Conservation (phyloP, 257 asterid species). For the Przewalskia tangutica region DNA sequence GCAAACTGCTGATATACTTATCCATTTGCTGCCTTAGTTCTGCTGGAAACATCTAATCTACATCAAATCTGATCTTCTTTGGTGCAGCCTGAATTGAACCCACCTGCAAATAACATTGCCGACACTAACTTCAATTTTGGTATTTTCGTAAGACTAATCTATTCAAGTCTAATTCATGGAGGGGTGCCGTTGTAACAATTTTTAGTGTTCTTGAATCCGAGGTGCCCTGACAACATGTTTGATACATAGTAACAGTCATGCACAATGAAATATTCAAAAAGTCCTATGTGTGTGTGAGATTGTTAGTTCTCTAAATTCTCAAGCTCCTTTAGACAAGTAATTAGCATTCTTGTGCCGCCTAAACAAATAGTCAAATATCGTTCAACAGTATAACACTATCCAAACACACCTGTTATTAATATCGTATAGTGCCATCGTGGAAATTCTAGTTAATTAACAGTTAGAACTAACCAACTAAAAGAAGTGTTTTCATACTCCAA, state of each 20-base stretch:
- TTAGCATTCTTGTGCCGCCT: not conserved
- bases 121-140: not conserved
- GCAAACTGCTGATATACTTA: not conserved
- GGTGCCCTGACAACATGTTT: too few species aligned
- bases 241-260: not conserved
- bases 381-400: not conserved
- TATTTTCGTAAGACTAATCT: not conserved
- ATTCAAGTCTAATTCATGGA: not conserved
- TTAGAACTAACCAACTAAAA: not conserved
- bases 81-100: conserved; percentile 50
- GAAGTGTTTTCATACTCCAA: not conserved
- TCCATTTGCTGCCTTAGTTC: not conserved
- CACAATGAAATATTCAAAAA: not conserved
- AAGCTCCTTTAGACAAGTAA: not conserved
- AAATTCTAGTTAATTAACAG: not conserved
- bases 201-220: too few species aligned
- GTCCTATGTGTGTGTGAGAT: not conserved
- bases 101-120: conserved; percentile 30
- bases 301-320: not conserved
- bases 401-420: not conserved
- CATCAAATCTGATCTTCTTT: conserved; percentile 65
- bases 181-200: not conserved
- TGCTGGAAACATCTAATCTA: conserved; percentile 17
- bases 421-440: not conserved
- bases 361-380: not conserved